Conservation (phyloP, 495 filamentous ascomycete species). For the Lichenothelia convexa region DNA sequence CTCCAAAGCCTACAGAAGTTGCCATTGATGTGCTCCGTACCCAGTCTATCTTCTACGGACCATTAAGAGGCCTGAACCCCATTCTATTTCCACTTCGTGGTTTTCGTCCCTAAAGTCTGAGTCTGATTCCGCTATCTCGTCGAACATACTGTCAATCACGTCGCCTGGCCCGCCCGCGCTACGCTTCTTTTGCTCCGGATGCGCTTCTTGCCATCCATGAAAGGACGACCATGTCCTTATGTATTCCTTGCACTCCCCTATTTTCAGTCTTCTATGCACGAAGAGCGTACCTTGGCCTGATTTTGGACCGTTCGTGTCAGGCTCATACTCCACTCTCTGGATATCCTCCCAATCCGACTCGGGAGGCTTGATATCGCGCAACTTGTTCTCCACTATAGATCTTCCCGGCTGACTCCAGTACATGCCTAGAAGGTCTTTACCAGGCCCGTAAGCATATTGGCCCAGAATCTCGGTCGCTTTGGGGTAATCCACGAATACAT, state of each 20-base stretch:
- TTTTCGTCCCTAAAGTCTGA: slow-evolving; percentile 31
- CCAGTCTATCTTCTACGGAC: slow-evolving; percentile 23
- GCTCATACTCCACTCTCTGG: slow-evolving; percentile 37
- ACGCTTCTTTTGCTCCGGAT: slow-evolving; percentile 26
- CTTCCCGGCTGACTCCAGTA: slow-evolving; percentile 45
- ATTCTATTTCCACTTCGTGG: slow-evolving; percentile 30
- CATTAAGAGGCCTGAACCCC: slow-evolving; percentile 38
- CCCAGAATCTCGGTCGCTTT: slow-evolving; percentile 23
- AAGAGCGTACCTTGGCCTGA: slow-evolving; percentile 30
- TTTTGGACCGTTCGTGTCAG: slow-evolving; percentile 16
- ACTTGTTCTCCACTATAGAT: slow-evolving; percentile 29
- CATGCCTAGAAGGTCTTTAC: slow-evolving; percentile 25
- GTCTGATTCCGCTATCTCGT: slow-evolving; percentile 28
- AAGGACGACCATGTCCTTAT: slow-evolving; percentile 36
- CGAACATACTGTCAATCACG: slow-evolving; percentile 37
- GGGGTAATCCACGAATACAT: slow-evolving; percentile 30
- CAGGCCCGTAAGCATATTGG: slow-evolving; percentile 9
- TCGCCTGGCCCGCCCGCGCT: slow-evolving; percentile 30
- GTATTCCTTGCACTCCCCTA: slow-evolving; percentile 38
- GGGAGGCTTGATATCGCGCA: slow-evolving; percentile 31
- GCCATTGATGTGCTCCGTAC: not conserved
- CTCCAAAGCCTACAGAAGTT: too few relatives aligned
- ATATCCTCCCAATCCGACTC: slow-evolving; percentile 31
- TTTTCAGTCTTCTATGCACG: slow-evolving; percentile 30
- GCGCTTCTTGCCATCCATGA: slow-evolving; percentile 33